Conservation (phyloP, 164 flowering plant genomes). For the Vitis labrusca region DNA sequence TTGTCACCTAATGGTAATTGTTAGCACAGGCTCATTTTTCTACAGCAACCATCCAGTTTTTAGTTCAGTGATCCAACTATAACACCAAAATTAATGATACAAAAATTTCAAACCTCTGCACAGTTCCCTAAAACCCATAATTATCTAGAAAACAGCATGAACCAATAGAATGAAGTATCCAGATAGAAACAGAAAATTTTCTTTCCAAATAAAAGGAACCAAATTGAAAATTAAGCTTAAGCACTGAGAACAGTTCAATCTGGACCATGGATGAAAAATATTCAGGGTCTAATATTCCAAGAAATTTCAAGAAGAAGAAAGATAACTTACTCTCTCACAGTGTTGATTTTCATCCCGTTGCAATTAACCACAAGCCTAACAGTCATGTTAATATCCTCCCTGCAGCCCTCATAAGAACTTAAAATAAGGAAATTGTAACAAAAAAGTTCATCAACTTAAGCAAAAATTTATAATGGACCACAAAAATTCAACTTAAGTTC, state of each 20-base stretch:
- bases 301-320: not conserved
- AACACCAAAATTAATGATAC: no score
- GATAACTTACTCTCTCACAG: constrained; percentile 72
- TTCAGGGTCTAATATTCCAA: not conserved
- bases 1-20: no score
- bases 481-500: no score
- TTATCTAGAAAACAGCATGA: not conserved
- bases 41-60: no score
- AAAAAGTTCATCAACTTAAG: not conserved
- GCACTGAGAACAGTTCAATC: not conserved
- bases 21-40: no score
- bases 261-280: not conserved
- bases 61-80: no score
- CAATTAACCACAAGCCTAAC: constrained; percentile 90
- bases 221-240: not conserved
- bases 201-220: not conserved
- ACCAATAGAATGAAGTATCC: not conserved
- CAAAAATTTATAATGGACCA: no score
- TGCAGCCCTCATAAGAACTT: constrained; percentile 32
- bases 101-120: no score
- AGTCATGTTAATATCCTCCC: constrained; percentile 93
- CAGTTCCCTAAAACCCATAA: not conserved
- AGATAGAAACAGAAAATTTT: not conserved
- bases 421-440: constrained; percentile 1
- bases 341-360: constrained; percentile 80